A percentile compares a stretch with the other conserved stretches of the same genome.
Evolutionary conservation across 2,329 filamentous ascomycete genomes (phyloP).

Genomic region (Sporothrix phasma): DNA sequence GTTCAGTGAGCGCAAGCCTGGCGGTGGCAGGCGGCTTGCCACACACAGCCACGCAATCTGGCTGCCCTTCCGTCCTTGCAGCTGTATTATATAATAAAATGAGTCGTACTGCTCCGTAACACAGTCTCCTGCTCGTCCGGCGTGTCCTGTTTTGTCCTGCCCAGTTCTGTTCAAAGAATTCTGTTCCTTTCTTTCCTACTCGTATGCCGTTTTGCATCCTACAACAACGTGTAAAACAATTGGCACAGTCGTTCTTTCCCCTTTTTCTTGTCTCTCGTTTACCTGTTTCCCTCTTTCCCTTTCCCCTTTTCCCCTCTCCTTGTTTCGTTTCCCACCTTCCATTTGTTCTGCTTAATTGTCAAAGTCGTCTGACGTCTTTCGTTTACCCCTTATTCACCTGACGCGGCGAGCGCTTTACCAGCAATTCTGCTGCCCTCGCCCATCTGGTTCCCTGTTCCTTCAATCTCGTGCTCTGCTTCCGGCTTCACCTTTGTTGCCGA

Average conservation of each 20-base stretch:
- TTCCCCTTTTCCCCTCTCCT: not conserved
- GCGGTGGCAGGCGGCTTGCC: not conserved
- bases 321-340: not conserved
- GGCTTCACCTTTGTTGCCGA: not conserved
- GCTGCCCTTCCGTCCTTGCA: not conserved
- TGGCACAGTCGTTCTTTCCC: not conserved
- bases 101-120: too few species aligned
- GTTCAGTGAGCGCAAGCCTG: not conserved
- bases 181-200: not conserved
- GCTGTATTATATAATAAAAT: too few species aligned
- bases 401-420: not conserved
- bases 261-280: not conserved
- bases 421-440: not conserved
- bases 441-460: not conserved
- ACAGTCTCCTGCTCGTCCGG: not conserved
- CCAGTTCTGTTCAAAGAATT: conserved; percentile 3
- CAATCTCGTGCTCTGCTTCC: not conserved
- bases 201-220: not conserved
- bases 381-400: not conserved
- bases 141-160: not conserved
- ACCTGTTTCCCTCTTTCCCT: not conserved
- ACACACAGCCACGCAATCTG: not conserved
- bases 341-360: not conserved
- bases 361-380: not conserved
- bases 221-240: not conserved